These are phyloP conservation scores for Fusarium tricinctum DNA, from an alignment of 2,329 filamentous ascomycete genomes.

Conservation along the genomic window DNA sequence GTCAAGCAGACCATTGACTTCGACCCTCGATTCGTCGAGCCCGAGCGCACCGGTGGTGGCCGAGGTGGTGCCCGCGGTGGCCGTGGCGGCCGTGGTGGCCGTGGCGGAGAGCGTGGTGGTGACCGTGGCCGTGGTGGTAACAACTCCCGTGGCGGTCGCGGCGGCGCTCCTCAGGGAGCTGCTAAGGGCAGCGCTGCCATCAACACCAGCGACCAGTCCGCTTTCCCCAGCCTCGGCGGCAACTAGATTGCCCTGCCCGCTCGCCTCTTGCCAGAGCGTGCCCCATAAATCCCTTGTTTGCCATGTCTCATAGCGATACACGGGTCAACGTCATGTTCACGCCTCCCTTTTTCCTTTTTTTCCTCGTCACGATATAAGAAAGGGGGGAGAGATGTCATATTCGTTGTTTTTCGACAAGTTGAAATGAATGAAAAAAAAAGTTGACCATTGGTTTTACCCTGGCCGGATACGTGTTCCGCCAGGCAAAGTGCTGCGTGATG, in stretches of 20 bases:
- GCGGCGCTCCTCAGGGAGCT: conserved; percentile 54
- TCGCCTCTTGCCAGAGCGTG: conserved; percentile 33
- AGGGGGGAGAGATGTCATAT: conserved; percentile 40
- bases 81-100: conserved; percentile 58
- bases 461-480: conserved; percentile 44
- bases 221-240: conserved; percentile 73
- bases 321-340: conserved; percentile 47
- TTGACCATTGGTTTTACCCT: conserved; percentile 51
- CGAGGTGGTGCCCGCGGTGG: conserved; percentile 66
- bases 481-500: conserved; percentile 38
- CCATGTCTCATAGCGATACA: conserved; percentile 35
- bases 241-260: conserved; percentile 56
- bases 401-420: conserved; percentile 54
- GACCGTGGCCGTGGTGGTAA: conserved; percentile 54
- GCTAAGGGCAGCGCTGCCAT: conserved; percentile 54
- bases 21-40: conserved; percentile 85
- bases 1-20: conserved; percentile 91
- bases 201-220: conserved; percentile 70
- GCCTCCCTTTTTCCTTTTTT: conserved; percentile 22
- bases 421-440: conserved; percentile 47
- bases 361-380: conserved; percentile 31
- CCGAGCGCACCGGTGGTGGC: conserved; percentile 69
- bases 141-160: conserved; percentile 40
- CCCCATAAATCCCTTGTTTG: conserved; percentile 34
- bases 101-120: conserved; percentile 61